Conservation (phyloP, 1,284 basidiomycete genomes). For the Irpex sp. region DNA sequence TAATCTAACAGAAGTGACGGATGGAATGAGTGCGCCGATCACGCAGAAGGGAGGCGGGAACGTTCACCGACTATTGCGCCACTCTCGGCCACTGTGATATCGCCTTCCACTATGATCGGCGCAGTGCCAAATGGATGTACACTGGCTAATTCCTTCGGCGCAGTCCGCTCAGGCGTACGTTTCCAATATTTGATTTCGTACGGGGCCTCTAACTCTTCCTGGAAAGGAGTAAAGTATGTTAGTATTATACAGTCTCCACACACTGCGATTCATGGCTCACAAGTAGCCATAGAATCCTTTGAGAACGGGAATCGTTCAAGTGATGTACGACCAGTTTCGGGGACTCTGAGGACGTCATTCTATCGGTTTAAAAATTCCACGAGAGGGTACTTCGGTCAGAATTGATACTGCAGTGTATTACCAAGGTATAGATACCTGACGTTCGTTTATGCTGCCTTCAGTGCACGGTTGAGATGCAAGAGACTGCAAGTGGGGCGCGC, state of each 20-base stretch:
- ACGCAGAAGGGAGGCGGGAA: constrained; percentile 1
- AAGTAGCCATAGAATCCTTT: constrained; percentile 52
- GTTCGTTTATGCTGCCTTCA: neutral
- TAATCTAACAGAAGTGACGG: constrained; percentile 29
- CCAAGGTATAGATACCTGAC: neutral
- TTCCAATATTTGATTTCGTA: constrained; percentile 49
- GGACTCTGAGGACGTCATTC: neutral
- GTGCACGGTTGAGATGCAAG: neutral
- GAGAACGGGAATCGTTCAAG: constrained; percentile 48
- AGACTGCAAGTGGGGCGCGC: neutral
- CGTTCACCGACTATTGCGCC: constrained; percentile 29
- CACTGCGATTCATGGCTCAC: constrained; percentile 22
- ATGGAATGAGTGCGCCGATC: neutral
- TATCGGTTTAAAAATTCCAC: neutral
- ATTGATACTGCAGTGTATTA: neutral
- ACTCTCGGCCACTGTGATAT: constrained; percentile 31
- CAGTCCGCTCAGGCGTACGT: constrained; percentile 31
- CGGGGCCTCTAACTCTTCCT: constrained; percentile 48
- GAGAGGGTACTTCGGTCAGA: neutral
- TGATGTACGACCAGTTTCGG: constrained; percentile 40
- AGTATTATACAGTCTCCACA: too few relatives aligned
- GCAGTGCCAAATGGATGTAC: constrained; percentile 31
- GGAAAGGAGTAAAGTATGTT: constrained; percentile 2
- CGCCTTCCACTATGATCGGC: constrained; percentile 32
- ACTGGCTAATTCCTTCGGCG: constrained; percentile 33